Base-by-base conservation (phyloP, 176 grass and related monocot species). In the Avena sativa region DNA sequence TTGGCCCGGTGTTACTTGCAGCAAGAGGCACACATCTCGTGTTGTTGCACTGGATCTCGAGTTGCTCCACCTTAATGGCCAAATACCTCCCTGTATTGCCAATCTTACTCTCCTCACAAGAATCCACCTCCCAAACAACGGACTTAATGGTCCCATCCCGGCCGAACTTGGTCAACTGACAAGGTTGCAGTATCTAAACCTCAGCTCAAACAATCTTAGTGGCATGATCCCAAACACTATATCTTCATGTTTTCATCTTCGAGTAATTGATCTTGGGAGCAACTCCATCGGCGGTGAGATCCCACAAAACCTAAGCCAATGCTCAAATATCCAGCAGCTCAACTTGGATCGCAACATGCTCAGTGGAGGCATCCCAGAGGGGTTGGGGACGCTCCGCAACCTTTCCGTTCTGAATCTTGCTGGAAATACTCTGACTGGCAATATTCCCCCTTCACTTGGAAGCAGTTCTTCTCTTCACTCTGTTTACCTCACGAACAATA, bases 1-100 rank as follows among this genome's bases (percentile, higher is more conserved):
- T 16, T 93, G 91, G 91, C 6, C 48, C 3, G 91, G 92, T 30
- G 79, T 93, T 16, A 40, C 49, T 0, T 93, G 92, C 30, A 14
- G 83, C 79, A 79, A 63, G 34, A 53, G 28, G 1, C 51, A 72
- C 1, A 1, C 36, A 19, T 79, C 19, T 67, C 89, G 91, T 25
- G 91, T 86, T 4, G 50, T 4, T 3, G 25, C 86, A 11, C 64
- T 90, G 20, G 58, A 83, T 0, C 83, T 93, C 4, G 66, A 75
- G 2, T 86, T 78, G 1, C 9, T 75, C 0, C 1, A 9, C 0
- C 62, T 93, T 20, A 2, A 66, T 9, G 91, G 88, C 23, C 73
- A 76, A 13, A 88, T 93, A 68, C 88, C 88, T 1, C 64, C 85
- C 2, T 85, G 81, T 12, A 53, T 93, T 34, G 62, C 56, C 23